These are phyloP conservation scores for Talaromyces ruber DNA, from an alignment of 495 filamentous ascomycete genomes.

Conservation along the genomic window DNA sequence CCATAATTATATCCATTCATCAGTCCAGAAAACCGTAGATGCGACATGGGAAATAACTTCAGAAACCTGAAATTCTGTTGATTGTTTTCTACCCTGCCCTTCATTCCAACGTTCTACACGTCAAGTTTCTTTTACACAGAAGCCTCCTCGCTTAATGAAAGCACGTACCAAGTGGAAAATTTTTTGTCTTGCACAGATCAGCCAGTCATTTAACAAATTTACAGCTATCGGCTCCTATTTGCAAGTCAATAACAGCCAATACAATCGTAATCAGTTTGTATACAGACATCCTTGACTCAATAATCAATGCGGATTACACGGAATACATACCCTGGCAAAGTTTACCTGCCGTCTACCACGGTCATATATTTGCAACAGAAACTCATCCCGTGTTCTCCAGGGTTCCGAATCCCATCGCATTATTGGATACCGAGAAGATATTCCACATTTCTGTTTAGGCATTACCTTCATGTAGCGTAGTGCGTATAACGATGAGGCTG, in stretches of 20 bases:
- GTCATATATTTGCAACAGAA: neutral
- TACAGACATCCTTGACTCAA: neutral
- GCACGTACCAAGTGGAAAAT: constrained; percentile 1
- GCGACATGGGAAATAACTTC: neutral
- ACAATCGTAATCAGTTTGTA: neutral
- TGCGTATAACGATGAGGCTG: neutral
- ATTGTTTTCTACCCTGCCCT: neutral
- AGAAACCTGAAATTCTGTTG: neutral
- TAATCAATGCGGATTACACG: neutral
- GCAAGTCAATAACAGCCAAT: constrained; percentile 1
- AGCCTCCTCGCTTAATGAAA: constrained; percentile 4
- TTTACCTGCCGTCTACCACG: neutral
- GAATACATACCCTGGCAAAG: neutral
- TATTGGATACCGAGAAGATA: neutral
- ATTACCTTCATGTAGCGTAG: neutral
- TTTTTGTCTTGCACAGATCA: constrained; percentile 7
- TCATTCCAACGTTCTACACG: neutral
- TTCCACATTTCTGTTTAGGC: neutral
- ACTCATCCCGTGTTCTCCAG: neutral
- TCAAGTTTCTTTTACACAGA: neutral
- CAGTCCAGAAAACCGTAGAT: neutral
- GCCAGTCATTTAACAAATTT: constrained; percentile 3
- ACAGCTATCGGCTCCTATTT: neutral
- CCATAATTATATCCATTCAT: neutral
- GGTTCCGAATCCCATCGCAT: neutral